Percentiles rank a stretch among this genome's conserved stretches.
These are phyloP conservation scores for Tetradesmus lagerheimii DNA, from an alignment of 139 green algal genomes.

Conservation along the genomic window DNA sequence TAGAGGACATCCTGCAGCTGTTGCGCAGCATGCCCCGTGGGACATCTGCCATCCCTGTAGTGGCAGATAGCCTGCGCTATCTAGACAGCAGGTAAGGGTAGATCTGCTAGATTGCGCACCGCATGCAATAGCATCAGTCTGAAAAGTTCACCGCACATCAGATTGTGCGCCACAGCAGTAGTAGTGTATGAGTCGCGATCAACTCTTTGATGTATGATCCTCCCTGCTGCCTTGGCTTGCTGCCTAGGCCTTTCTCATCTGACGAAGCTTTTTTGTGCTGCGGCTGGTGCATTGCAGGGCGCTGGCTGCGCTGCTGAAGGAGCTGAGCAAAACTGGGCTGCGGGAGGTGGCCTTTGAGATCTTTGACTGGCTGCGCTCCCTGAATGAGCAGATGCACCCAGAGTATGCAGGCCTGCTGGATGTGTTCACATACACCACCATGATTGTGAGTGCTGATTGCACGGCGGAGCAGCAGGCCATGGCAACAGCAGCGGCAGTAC, in stretches of 20 bases:
- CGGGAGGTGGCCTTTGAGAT: slow-evolving; percentile 64
- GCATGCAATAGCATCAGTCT: neutral
- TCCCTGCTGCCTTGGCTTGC: neutral
- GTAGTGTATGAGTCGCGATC: neutral
- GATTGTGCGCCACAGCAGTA: neutral
- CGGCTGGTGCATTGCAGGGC: slow-evolving; percentile 48
- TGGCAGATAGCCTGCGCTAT: slow-evolving; percentile 28
- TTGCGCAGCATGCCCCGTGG: slow-evolving; percentile 29
- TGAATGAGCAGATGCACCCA: slow-evolving; percentile 26
- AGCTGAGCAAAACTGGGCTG: slow-evolving; percentile 64
- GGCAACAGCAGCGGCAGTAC: neutral
- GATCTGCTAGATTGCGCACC: neutral
- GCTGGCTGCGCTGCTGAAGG: slow-evolving; percentile 71
- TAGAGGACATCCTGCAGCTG: slow-evolving; percentile 43
- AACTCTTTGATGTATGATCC: neutral
- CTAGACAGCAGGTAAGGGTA: slow-evolving; percentile 30
- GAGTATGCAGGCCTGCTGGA: slow-evolving; percentile 63
- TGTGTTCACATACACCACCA: slow-evolving; percentile 79
- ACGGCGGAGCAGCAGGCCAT: neutral
- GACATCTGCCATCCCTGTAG: neutral
- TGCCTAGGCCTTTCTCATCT: neutral
- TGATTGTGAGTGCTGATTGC: slow-evolving; percentile 56
- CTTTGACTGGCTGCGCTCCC: slow-evolving; percentile 72
- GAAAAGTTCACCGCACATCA: no score
- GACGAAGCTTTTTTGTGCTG: neutral